These are phyloP conservation scores for Citrus inodora DNA, from an alignment of 345 rosid species.

Conservation along the genomic window DNA sequence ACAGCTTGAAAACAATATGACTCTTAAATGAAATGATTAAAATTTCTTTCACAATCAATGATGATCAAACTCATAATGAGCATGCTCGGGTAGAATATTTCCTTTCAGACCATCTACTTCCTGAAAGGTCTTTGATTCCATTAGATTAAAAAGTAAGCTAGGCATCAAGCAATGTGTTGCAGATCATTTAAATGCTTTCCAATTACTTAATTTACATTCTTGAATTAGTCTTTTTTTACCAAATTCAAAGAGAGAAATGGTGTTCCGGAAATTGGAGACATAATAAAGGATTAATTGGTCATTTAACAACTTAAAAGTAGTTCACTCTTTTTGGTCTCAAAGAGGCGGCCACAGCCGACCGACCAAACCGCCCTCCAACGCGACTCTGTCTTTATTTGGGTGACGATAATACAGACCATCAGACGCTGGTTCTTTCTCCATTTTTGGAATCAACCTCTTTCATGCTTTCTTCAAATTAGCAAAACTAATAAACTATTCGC, in stretches of 20 bases:
- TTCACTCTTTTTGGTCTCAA: constrained; percentile 32
- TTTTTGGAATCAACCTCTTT: neutral
- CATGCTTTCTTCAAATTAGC: neutral
- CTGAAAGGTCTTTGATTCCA: neutral
- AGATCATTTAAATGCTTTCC: neutral
- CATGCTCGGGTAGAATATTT: neutral
- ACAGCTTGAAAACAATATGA: neutral
- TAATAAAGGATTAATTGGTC: constrained; percentile 24
- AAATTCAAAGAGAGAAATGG: neutral
- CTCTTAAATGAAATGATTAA: neutral
- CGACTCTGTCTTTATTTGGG: constrained; percentile 17
- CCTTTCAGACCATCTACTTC: neutral
- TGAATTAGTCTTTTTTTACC: no score
- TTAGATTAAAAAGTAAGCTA: neutral
- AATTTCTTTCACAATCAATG: neutral
- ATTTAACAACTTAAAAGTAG: neutral
- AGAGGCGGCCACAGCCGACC: constrained; percentile 50
- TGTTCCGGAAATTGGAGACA: neutral
- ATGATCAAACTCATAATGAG: neutral
- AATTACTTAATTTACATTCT: neutral
- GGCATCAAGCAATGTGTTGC: neutral
- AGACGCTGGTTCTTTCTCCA: neutral
- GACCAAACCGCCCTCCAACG: constrained; percentile 69
- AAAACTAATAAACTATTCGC: no score
- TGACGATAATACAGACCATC: neutral